A percentile compares a stretch with the other conserved stretches of the same genome.
Conservation (phyloP, 2,329 filamentous ascomycete genomes). For the Hortaea sp. region DNA sequence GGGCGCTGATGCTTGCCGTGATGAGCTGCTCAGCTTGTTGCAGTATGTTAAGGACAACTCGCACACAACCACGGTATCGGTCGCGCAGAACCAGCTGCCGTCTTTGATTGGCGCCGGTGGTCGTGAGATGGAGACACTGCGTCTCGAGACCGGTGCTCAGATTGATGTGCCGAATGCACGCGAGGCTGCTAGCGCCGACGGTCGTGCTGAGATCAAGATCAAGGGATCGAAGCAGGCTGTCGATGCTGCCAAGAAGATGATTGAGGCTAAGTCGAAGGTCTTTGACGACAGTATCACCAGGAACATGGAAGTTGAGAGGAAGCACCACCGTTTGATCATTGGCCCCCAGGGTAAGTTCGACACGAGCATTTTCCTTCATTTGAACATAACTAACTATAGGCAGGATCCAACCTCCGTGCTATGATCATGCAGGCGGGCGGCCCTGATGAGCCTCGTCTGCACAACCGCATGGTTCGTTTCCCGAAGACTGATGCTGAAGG, state of each 20-base stretch:
- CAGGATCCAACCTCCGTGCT: slow-evolving; percentile 73
- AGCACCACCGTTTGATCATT: slow-evolving; percentile 83
- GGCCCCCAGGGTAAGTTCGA: slow-evolving; percentile 64
- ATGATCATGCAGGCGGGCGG: slow-evolving; percentile 84
- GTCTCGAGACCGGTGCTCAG: slow-evolving; percentile 72
- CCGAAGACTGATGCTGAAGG: slow-evolving; percentile 73
- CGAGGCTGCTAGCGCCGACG: slow-evolving; percentile 54
- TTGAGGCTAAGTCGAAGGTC: slow-evolving; percentile 74
- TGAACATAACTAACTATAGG: slow-evolving; percentile 29
- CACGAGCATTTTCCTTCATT: neutral
- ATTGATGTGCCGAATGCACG: slow-evolving; percentile 82
- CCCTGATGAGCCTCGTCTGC: slow-evolving; percentile 70
- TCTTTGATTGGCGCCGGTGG: slow-evolving; percentile 87
- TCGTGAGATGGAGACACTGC: slow-evolving; percentile 80
- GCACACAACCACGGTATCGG: slow-evolving; percentile 64
- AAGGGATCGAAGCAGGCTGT: slow-evolving; percentile 90
- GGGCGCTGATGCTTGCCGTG: slow-evolving; percentile 82
- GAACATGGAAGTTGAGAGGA: slow-evolving; percentile 84
- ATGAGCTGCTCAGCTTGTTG: slow-evolving; percentile 79
- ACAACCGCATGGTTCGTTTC: slow-evolving; percentile 88
- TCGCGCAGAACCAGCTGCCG: slow-evolving; percentile 87
- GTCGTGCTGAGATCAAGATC: slow-evolving; percentile 75
- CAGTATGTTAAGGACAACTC: slow-evolving; percentile 89
- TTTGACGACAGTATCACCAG: slow-evolving; percentile 85
- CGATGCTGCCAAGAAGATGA: slow-evolving; percentile 78